Base-by-base conservation (phyloP, 2,329 filamentous ascomycete species). In the Cladosporium cucumerinum region DNA sequence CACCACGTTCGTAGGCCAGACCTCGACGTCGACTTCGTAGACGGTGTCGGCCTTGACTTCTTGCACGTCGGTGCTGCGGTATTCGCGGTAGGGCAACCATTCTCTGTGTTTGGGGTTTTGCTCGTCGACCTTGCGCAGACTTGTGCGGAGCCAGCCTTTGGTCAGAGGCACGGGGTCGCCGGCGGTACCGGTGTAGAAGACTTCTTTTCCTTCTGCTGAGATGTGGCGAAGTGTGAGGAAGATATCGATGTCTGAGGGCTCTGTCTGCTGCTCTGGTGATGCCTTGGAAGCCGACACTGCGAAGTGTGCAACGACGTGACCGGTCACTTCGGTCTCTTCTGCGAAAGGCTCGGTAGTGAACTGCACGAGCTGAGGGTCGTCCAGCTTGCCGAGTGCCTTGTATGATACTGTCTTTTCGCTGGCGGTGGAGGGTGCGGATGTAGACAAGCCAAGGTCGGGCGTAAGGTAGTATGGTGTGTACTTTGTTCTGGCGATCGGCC, bases 301-400 rank as follows among this genome's bases (percentile, higher is more conserved):
- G 4, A 92, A 78, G 68, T 86, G 87, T 0, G 87, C 87, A 0
- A 85, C 79, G 30, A 90, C 78, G 70, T 91, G 87, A 0, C 89
- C 89, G 0, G 89, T 91, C 62, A 92, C 85, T 71, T 91, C 89
- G 0, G 84, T 89, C 70, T 91, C 87, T 7, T 78, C 66, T n/a
- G 82, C 80, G 65, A 91, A 89, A 0, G 85, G 77, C 0, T 79
- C 64, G 0, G 85, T 88, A 0, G 77, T 79, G 73, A 91, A 91
- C 49, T 85, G 83, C 0, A 90, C 68, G 0, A 82, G 65, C 59
- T 87, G 78, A 18, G 72, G 70, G 0, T 82, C 82, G 11, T 83
- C 79, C 0, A 86, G 78, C 0, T 79, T 84, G 0, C 87, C 87
- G 0, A 89, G 79, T 0, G 87, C 86, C 61, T 80, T 79, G 73